Evolutionary conservation across 2,329 filamentous ascomycete species (phyloP), one percentile per base, ranked within the genome.

Genomic region (Teratosphaeriaceae sp.): DNA sequence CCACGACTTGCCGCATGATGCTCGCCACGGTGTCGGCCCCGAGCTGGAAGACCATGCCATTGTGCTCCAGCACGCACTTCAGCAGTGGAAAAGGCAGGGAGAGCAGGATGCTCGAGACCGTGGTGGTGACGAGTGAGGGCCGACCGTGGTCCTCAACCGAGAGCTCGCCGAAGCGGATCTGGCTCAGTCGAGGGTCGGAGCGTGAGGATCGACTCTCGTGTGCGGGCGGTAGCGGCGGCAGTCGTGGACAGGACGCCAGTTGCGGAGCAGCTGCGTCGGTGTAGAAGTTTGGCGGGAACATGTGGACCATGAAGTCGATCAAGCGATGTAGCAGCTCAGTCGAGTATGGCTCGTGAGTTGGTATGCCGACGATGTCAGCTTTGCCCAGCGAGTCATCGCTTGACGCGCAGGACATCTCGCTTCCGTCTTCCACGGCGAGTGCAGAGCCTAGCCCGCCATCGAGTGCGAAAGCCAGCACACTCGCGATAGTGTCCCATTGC

Each of bases 131-230:
- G 4, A 48, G 42, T 3, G 54, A 54, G 16, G 60, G 63, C 9
- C 63, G 55, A 29, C 64, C 60, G 22, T 58, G 54, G 9, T 70
- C 65, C 24, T 67, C 66, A 2, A 58, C 52, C 2, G 77, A 67
- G 16, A 82, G 66, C 50, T 86, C 82, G n/a, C 84, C 84, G 55
- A 88, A 88, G 47, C 80, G 78, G 40, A 88, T 85, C 48, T 72
- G 74, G 47, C 74, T 76, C 9, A 84, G 66, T 20, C 79, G 75
- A 29, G 73, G 71, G 39, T 78, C 69, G 40, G 68, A 67, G 3
- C 59, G 57, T 9, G 63, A 56, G 5, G 63, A 52, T 19, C 62
- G 60, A 44, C 61, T 54, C 16, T 66, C 47, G 42, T 59, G 54
- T 13, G 38, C 35, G 2, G 44, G 38, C 1, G 50, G 44, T 13